A percentile compares a stretch with the other conserved stretches of the same genome.
Conservation (phyloP, 768 basidiomycete genomes). For the Leucocoprinus leucothites region DNA sequence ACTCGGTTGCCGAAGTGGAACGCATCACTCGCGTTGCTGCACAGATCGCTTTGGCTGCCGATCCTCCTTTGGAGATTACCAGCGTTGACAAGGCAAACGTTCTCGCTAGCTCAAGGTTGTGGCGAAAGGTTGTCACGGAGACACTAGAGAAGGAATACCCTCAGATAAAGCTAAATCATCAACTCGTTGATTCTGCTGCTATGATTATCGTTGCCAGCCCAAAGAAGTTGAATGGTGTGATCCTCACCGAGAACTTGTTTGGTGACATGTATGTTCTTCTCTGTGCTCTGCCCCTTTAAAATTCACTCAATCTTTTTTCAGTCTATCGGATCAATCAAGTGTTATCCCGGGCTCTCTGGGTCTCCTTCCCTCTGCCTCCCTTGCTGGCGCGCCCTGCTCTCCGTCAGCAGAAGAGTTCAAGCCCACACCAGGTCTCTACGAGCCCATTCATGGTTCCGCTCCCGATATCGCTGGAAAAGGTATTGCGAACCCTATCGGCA, state of each 20-base stretch:
- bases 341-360: constrained; percentile 98
- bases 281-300: not conserved
- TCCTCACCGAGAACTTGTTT: constrained; percentile 94
- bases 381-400: constrained; percentile 80
- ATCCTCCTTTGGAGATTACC: constrained; percentile 86
- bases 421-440: constrained; percentile 86
- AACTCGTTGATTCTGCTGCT: constrained; percentile 92
- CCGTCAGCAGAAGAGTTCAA: constrained; percentile 61
- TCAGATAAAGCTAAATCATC: constrained; percentile 82
- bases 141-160: constrained; percentile 85
- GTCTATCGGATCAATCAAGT: constrained; percentile 93
- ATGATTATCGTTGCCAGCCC: constrained; percentile 94
- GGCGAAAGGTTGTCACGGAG: constrained; percentile 91
- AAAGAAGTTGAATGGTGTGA: constrained; percentile 89
- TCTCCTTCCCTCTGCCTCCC: constrained; percentile 91
- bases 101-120: constrained; percentile 88
- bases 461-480: constrained; percentile 94
- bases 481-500: constrained; percentile 93
- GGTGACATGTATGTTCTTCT: constrained; percentile 83
- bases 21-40: constrained; percentile 96
- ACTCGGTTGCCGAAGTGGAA: constrained; percentile 88
- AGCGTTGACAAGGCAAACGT: constrained; percentile 99
- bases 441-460: constrained; percentile 95
- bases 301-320: constrained; percentile 27
- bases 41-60: constrained; percentile 77